A percentile compares a stretch with the other conserved stretches of the same genome.
These are phyloP conservation scores for Bipolaris sorokiniana DNA, from an alignment of 2,329 filamentous ascomycete genomes.

Conservation along the genomic window DNA sequence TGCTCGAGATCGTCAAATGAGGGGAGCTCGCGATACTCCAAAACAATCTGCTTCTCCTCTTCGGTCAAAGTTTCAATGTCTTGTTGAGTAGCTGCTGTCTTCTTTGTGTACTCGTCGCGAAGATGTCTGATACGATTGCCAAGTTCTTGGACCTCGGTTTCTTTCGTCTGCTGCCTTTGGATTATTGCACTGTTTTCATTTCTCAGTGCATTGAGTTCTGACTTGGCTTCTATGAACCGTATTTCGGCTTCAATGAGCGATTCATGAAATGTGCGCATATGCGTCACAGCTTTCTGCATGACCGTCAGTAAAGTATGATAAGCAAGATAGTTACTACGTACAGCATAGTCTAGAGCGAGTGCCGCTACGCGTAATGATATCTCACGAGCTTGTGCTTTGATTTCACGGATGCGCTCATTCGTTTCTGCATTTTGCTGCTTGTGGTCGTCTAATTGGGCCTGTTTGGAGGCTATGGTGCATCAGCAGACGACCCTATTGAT, in stretches of 20 bases:
- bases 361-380: conserved; percentile 49
- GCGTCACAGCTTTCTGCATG: conserved; percentile 60
- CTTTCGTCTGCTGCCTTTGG: conserved; percentile 43
- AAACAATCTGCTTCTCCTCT: conserved; percentile 34
- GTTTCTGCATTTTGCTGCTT: conserved; percentile 51
- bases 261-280: conserved; percentile 67
- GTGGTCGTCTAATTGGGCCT: conserved; percentile 55
- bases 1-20: conserved; percentile 67
- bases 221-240: conserved; percentile 77
- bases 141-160: conserved; percentile 25
- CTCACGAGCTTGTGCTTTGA: conserved; percentile 51
- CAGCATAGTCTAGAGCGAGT: conserved; percentile 59
- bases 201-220: conserved; percentile 75
- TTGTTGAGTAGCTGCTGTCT: conserved; percentile 24
- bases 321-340: not conserved
- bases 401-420: conserved; percentile 56
- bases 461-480: conserved; percentile 41
- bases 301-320: not conserved
- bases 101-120: conserved; percentile 18
- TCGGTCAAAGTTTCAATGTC: conserved; percentile 27
- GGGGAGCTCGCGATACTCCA: conserved; percentile 26
- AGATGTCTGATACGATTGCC: conserved; percentile 18
- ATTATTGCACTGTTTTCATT: conserved; percentile 60
- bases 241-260: conserved; percentile 73
- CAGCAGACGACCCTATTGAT: not conserved